phyloP scores from a whole-genome alignment of 768 basidiomycete genomes.

The Suillus paluster region DNA sequence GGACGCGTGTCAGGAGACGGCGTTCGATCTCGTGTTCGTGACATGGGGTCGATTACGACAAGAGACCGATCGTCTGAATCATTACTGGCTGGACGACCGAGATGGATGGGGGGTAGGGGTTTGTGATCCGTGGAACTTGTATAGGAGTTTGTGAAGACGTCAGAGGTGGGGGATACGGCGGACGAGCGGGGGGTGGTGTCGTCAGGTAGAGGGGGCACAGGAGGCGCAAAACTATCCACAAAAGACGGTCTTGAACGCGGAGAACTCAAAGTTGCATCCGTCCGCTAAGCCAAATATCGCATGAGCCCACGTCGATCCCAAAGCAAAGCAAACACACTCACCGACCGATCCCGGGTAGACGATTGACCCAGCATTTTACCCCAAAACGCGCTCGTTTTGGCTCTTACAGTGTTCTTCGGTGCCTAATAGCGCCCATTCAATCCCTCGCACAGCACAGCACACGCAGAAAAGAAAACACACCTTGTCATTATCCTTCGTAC shows the following conservation, averaged over 20 bases:
- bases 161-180: slow-evolving; percentile 50
- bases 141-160: slow-evolving; percentile 50
- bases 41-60: slow-evolving; percentile 56
- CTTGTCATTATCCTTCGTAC: slow-evolving; percentile 52
- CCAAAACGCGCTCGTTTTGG: slow-evolving; percentile 81
- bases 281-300: slow-evolving; percentile 47
- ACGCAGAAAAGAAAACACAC: slow-evolving; percentile 38
- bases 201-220: slow-evolving; percentile 54
- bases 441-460: slow-evolving; percentile 1
- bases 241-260: slow-evolving; percentile 31
- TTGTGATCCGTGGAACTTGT: slow-evolving; percentile 49
- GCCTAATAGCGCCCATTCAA: slow-evolving; percentile 38
- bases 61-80: slow-evolving; percentile 59
- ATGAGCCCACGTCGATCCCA: neutral
- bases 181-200: slow-evolving; percentile 41
- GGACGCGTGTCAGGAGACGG: slow-evolving; percentile 36
- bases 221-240: slow-evolving; percentile 42
- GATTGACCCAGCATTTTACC: slow-evolving; percentile 78
- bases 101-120: slow-evolving; percentile 65
- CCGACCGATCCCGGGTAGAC: slow-evolving; percentile 70
- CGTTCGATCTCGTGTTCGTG: slow-evolving; percentile 41
- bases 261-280: slow-evolving; percentile 47
- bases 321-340: slow-evolving; percentile 37
- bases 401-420: slow-evolving; percentile 66
- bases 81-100: slow-evolving; percentile 40